phyloP scores from a whole-genome alignment of 306 rosid species.

The Cajanus cajan region DNA sequence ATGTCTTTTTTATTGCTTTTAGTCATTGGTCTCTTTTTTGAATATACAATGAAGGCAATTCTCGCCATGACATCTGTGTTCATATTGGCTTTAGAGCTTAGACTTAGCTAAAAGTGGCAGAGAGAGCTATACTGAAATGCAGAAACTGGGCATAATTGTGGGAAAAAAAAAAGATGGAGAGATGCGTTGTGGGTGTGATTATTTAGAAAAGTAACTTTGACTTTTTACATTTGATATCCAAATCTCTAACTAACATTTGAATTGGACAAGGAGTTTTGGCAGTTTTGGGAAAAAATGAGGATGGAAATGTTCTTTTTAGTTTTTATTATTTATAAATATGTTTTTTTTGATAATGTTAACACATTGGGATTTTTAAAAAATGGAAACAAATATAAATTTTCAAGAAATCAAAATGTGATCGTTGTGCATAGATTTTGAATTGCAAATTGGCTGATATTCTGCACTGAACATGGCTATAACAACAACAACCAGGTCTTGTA shows the following conservation, averaged over 20 bases:
- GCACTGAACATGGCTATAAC: neutral
- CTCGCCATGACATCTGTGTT: neutral
- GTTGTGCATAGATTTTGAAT: neutral
- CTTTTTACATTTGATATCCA: neutral
- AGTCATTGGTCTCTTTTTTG: neutral
- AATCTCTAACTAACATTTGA: neutral
- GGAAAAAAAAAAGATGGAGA: neutral
- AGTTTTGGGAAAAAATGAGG: neutral
- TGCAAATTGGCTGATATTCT: neutral
- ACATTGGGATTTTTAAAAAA: too few species aligned
- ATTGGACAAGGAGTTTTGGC: neutral
- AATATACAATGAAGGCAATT: neutral
- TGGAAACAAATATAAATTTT: neutral
- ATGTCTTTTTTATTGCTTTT: conserved; percentile 8
- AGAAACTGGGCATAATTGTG: neutral
- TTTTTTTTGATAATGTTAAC: too few species aligned
- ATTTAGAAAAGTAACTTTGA: neutral
- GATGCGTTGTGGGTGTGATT: neutral
- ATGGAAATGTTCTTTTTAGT: neutral
- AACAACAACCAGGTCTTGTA: neutral
- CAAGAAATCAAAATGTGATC: neutral
- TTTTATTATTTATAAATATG: neutral
- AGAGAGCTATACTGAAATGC: neutral
- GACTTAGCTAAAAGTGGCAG: neutral
- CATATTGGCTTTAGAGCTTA: conserved; percentile 4